phyloP scores from a whole-genome alignment of 2,329 filamentous ascomycete species.

The Plectosphaerella sp. region DNA sequence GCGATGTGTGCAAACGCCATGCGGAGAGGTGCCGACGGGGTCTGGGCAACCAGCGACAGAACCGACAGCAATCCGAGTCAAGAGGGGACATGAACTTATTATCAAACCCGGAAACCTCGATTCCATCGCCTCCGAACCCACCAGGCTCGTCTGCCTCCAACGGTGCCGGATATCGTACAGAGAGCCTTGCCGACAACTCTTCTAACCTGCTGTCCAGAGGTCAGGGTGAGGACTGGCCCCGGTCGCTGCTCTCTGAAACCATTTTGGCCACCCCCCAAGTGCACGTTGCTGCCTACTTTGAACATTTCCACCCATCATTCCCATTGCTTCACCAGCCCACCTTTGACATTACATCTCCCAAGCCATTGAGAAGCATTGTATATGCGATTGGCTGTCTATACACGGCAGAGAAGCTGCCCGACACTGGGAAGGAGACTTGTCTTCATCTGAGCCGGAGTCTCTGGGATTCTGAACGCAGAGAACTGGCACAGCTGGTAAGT shows the following conservation, averaged over 20 bases:
- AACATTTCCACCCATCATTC: constrained; percentile 17
- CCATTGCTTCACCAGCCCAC: constrained; percentile 15
- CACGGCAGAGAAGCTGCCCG: constrained; percentile 6
- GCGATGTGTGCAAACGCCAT: constrained; percentile 15
- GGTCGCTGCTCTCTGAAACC: neutral
- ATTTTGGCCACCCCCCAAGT: neutral
- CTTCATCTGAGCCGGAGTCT: constrained; percentile 9
- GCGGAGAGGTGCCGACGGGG: constrained; percentile 9
- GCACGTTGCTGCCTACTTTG: constrained; percentile 15
- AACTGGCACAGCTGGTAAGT: constrained; percentile 9
- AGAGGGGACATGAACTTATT: neutral
- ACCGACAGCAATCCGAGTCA: neutral
- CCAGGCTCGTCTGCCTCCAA: neutral
- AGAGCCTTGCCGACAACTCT: neutral
- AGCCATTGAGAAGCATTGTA: constrained; percentile 9
- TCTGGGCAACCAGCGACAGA: neutral
- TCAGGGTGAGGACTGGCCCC: neutral
- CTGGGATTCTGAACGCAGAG: constrained; percentile 12
- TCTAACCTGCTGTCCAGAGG: neutral
- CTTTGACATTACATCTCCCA: constrained; percentile 4
- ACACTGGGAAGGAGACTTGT: constrained; percentile 4
- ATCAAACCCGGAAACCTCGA: neutral
- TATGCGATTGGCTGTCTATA: constrained; percentile 15
- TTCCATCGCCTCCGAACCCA: neutral
- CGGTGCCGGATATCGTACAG: neutral